Evolutionary conservation across 331 rosid genomes (phyloP).

Genomic region (Cucumis variabilis): DNA sequence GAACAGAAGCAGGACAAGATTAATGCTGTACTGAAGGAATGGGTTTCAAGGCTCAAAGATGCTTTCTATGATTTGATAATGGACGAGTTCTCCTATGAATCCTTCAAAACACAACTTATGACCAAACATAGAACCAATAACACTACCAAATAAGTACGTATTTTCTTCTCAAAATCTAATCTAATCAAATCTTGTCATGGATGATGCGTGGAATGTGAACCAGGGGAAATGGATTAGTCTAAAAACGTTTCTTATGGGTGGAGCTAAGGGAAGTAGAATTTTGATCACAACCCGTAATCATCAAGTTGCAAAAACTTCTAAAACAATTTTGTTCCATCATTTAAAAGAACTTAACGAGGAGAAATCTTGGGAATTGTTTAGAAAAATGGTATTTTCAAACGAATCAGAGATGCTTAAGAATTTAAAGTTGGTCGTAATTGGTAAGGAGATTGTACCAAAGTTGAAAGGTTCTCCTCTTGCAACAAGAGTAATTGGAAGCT

Average conservation of each 20-base stretch:
- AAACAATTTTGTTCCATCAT: too few species aligned
- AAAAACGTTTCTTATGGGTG: too few species aligned
- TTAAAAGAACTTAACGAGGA: too few species aligned
- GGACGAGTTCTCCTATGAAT: constrained; percentile 40
- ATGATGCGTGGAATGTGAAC: too few species aligned
- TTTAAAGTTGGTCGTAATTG: constrained; percentile 19
- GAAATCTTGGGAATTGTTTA: not conserved
- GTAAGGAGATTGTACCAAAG: constrained; percentile 19
- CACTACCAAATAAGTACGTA: too few species aligned
- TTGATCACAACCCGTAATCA: too few species aligned
- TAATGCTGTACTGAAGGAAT: not conserved
- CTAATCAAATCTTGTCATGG: too few species aligned
- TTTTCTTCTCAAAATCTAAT: too few species aligned
- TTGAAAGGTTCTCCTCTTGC: not conserved
- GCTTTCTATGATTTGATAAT: constrained; percentile 40
- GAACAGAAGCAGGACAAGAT: not conserved
- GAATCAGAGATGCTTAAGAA: not conserved
- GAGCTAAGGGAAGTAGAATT: too few species aligned
- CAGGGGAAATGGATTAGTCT: too few species aligned
- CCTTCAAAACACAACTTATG: constrained; percentile 19
- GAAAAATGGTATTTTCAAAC: constrained; percentile 14
- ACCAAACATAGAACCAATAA: not conserved
- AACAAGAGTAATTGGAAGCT: constrained; percentile 22
- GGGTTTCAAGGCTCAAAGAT: constrained; percentile 47
- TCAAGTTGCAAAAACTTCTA: too few species aligned